A percentile compares a stretch with the other conserved stretches of the same genome.
These are phyloP conservation scores for Gelatoporia subvermispora DNA, from an alignment of 768 basidiomycete species.

Conservation along the genomic window DNA sequence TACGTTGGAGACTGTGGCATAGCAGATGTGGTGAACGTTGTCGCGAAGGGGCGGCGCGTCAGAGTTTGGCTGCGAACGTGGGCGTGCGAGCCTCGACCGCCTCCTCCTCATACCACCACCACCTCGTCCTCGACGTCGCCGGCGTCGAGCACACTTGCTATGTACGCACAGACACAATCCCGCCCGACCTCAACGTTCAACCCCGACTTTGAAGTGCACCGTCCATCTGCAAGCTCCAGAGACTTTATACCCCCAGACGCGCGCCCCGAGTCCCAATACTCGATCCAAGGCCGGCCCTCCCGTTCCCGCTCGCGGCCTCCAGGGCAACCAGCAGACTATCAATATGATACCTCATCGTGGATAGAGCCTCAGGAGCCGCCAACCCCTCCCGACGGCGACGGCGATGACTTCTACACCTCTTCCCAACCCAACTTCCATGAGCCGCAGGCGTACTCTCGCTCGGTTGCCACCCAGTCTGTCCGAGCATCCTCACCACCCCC, in stretches of 20 bases:
- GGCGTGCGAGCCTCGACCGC: too few species aligned
- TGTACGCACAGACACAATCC: conserved; percentile 20
- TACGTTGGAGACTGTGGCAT: too few species aligned
- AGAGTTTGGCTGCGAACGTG: too few species aligned
- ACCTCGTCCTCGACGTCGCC: conserved; percentile 8
- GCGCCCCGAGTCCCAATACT: conserved; percentile 12
- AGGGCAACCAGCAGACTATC: conserved; percentile 2
- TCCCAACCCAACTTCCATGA: conserved; percentile 19
- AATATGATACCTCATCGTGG: conserved; percentile 9
- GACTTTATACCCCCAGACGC: conserved; percentile 7
- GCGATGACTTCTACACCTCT: conserved; percentile 23
- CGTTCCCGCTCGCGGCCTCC: conserved; percentile 10
- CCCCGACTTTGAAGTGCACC: conserved; percentile 18
- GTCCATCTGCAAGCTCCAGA: conserved; percentile 10
- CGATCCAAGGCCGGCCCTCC: neutral
- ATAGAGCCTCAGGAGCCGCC: conserved; percentile 5
- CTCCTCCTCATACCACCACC: neutral
- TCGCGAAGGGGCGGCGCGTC: too few species aligned
- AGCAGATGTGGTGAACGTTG: too few species aligned
- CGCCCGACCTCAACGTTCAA: conserved; percentile 16
- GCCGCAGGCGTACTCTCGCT: conserved; percentile 10
- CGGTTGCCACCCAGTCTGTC: conserved; percentile 29
- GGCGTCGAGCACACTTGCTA: conserved; percentile 4
- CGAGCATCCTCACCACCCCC: conserved; percentile 64
- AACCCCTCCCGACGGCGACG: conserved; percentile 18